A percentile compares a stretch with the other conserved stretches of the same genome.
Evolutionary conservation across 306 rosid genomes (phyloP).

Genomic region (Cyclanthera cordifolia): DNA sequence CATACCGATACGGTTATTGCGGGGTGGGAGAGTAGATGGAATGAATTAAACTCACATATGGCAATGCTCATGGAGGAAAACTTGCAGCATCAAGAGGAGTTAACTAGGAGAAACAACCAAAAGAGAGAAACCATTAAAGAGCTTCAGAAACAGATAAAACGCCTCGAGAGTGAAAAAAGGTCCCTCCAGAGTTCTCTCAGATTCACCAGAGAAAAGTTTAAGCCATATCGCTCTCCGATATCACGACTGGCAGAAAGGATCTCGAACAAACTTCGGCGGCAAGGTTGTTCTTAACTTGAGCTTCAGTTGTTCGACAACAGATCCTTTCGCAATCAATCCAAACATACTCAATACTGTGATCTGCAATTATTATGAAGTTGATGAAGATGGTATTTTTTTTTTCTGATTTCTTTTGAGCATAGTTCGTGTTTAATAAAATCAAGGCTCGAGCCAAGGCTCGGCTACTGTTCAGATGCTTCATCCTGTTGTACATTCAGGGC

Average conservation of each 20-base stretch:
- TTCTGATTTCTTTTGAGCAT: constrained; percentile 1
- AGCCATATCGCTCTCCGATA: constrained; percentile 19
- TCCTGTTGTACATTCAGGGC: background rate
- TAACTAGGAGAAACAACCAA: constrained; percentile 40
- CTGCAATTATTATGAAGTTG: background rate
- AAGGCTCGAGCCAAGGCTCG: background rate
- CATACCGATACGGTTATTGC: background rate
- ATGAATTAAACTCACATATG: constrained; percentile 19
- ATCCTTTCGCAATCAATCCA: background rate
- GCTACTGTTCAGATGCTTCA: background rate
- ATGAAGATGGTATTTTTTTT: background rate
- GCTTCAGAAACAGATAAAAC: constrained; percentile 31
- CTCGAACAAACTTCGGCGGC: constrained; percentile 22
- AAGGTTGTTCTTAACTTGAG: constrained; percentile 28
- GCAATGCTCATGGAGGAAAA: constrained; percentile 37
- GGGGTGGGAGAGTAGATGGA: constrained; percentile 21
- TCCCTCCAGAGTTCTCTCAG: constrained; percentile 26
- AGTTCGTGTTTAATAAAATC: background rate
- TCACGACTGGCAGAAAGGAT: constrained; percentile 20
- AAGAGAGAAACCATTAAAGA: constrained; percentile 44
- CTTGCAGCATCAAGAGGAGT: constrained; percentile 29
- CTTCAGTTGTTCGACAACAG: background rate
- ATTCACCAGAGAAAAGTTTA: constrained; percentile 25
- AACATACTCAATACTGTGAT: background rate
- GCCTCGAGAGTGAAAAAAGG: constrained; percentile 31